Percentiles rank a stretch among this genome's conserved stretches.
phyloP scores from a whole-genome alignment of 805 yeast species.

The Kodamaea lidongshanica region DNA sequence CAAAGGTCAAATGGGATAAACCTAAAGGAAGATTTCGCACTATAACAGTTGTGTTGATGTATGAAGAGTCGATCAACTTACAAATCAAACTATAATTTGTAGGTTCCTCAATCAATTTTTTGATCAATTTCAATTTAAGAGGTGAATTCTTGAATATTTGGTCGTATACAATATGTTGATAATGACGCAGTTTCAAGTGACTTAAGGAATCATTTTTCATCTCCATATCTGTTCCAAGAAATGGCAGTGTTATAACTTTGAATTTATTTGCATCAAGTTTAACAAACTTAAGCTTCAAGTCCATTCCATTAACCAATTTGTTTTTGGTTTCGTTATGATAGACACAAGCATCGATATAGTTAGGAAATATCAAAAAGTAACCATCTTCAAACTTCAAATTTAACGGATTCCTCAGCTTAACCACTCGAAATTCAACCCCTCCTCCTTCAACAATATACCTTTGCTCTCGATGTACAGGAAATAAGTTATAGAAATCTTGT shows the following conservation, averaged over 20 bases:
- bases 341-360: constrained; percentile 42
- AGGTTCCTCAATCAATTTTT: constrained; percentile 1
- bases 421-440: constrained; percentile 33
- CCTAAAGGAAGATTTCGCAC: constrained; percentile 45
- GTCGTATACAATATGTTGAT: constrained; percentile 2
- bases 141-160: constrained; percentile 7
- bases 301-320: constrained; percentile 46
- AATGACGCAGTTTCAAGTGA: neutral
- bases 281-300: constrained; percentile 42
- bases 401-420: constrained; percentile 45
- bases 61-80: constrained; percentile 13
- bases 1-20: constrained; percentile 31
- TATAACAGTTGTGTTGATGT: constrained; percentile 25
- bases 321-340: constrained; percentile 47
- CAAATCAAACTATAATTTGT: constrained; percentile 12
- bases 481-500: constrained; percentile 36
- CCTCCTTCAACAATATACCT: constrained; percentile 18
- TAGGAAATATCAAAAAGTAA: constrained; percentile 49
- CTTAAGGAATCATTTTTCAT: neutral
- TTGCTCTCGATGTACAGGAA: constrained; percentile 30
- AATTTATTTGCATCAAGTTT: constrained; percentile 20
- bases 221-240: constrained; percentile 11
- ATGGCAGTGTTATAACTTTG: constrained; percentile 27
- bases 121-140: constrained; percentile 1
- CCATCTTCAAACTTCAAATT: constrained; percentile 41